A percentile compares a stretch with the other conserved stretches of the same genome.
These are phyloP conservation scores for Chenopodium berlandieri DNA, from an alignment of 148 eudicot genomes.

Conservation along the genomic window DNA sequence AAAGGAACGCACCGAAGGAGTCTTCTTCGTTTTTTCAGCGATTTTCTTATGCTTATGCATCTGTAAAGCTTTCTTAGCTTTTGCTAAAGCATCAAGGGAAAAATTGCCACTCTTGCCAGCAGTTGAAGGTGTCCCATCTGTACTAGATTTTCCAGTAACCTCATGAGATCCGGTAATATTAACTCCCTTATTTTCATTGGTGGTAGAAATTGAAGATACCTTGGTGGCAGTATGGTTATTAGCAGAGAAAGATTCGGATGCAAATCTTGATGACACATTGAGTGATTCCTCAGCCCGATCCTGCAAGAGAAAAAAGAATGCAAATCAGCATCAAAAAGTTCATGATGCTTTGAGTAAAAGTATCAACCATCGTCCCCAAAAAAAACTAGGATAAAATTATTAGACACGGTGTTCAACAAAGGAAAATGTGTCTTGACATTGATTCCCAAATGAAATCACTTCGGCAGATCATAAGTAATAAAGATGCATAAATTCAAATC, in stretches of 20 bases:
- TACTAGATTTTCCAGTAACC: constrained; percentile 99
- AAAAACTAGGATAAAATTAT: background rate
- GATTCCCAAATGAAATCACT: background rate
- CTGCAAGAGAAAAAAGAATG: constrained; percentile 35
- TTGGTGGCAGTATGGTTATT: constrained; percentile 58
- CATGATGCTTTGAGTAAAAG: background rate
- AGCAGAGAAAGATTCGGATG: constrained; percentile 38
- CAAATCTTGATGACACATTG: constrained; percentile 37
- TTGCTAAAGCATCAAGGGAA: constrained; percentile 78
- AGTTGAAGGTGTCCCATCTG: constrained; percentile 85
- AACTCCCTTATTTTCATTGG: constrained; percentile 98
- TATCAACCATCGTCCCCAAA: background rate
- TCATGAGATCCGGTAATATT: constrained; percentile 97
- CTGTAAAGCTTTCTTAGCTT: constrained; percentile 79
- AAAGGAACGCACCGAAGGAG: constrained; percentile 52
- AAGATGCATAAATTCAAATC: background rate
- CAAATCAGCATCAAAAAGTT: constrained; percentile 24
- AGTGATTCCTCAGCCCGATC: constrained; percentile 47
- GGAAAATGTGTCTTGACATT: background rate
- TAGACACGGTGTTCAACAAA: background rate
- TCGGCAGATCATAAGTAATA: background rate
- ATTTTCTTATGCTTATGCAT: constrained; percentile 86
- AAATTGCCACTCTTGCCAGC: constrained; percentile 68
- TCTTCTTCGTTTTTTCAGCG: constrained; percentile 65
- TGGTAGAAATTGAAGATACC: constrained; percentile 94